Conservation (phyloP, 805 yeast genomes). For the Barnettozyma sucrosica region DNA sequence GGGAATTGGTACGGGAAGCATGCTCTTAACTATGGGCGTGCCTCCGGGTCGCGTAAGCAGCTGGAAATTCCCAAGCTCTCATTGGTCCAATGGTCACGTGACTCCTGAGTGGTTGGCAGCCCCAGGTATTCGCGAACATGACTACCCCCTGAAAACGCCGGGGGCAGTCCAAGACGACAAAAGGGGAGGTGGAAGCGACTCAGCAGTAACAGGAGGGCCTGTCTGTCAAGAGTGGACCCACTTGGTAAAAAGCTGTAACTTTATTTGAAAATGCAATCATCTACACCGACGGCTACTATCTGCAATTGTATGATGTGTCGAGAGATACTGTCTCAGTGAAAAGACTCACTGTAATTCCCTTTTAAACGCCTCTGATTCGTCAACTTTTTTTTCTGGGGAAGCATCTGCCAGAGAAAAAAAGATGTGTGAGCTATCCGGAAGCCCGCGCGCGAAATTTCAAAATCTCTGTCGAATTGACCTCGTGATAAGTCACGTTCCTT, state of each 20-base stretch:
- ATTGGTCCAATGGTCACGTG: constrained; percentile 11
- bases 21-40: constrained; percentile 8
- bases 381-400: not conserved
- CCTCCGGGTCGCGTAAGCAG: constrained; percentile 15
- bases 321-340: too few relatives aligned
- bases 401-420: not conserved
- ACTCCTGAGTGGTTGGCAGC: not conserved
- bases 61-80: not conserved
- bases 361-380: constrained; percentile 3
- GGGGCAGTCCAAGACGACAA: not conserved
- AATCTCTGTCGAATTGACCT: too few relatives aligned
- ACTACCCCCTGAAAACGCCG: constrained; percentile 2
- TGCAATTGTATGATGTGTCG: too few relatives aligned
- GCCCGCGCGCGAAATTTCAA: not conserved
- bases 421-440: too few relatives aligned
- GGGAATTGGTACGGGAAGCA: constrained; percentile 10
- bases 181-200: not conserved
- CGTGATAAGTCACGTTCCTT: not conserved
- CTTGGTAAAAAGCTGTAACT: too few relatives aligned
- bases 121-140: not conserved
- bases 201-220: not conserved
- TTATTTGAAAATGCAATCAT: too few relatives aligned
- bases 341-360: not conserved
- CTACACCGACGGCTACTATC: too few relatives aligned
- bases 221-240: not conserved